Conservation (phyloP, 2,329 filamentous ascomycete species). For the Penicillium psychrosexuale region DNA sequence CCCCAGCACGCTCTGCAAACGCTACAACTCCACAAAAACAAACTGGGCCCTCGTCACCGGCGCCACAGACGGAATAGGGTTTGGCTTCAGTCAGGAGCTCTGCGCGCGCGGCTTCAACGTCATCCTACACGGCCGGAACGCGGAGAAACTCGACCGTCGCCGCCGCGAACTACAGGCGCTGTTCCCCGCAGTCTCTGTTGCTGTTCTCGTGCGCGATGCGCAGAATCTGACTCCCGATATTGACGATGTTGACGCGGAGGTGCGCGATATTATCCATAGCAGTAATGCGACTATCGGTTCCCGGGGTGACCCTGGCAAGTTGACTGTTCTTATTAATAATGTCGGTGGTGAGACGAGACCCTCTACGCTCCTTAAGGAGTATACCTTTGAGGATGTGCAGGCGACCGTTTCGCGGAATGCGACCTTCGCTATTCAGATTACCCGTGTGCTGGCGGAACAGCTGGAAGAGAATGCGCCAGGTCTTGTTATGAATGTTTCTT, state of each 20-base stretch:
- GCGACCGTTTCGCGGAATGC: slow-evolving; percentile 49
- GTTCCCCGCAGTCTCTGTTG: slow-evolving; percentile 37
- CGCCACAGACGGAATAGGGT: slow-evolving; percentile 55
- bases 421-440: slow-evolving; percentile 52
- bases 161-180: slow-evolving; percentile 38
- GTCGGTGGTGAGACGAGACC: slow-evolving; percentile 45
- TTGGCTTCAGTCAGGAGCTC: slow-evolving; percentile 52
- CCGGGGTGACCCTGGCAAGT: background rate
- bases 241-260: slow-evolving; percentile 26
- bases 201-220: slow-evolving; percentile 48
- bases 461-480: slow-evolving; percentile 43
- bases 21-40: slow-evolving; percentile 15
- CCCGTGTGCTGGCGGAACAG: slow-evolving; percentile 45
- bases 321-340: slow-evolving; percentile 59
- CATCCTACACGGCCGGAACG: slow-evolving; percentile 56
- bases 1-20: slow-evolving; percentile 12
- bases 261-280: slow-evolving; percentile 25
- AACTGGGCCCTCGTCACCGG: slow-evolving; percentile 44
- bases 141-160: slow-evolving; percentile 47
- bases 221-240: slow-evolving; percentile 23
- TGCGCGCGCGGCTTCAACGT: slow-evolving; percentile 54
- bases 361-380: slow-evolving; percentile 39
- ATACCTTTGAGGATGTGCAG: slow-evolving; percentile 39
- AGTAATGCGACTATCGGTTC: background rate
- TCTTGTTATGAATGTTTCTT: slow-evolving; percentile 53